Conservation (phyloP, 2,329 filamentous ascomycete species). For the Botrytis elliptica region DNA sequence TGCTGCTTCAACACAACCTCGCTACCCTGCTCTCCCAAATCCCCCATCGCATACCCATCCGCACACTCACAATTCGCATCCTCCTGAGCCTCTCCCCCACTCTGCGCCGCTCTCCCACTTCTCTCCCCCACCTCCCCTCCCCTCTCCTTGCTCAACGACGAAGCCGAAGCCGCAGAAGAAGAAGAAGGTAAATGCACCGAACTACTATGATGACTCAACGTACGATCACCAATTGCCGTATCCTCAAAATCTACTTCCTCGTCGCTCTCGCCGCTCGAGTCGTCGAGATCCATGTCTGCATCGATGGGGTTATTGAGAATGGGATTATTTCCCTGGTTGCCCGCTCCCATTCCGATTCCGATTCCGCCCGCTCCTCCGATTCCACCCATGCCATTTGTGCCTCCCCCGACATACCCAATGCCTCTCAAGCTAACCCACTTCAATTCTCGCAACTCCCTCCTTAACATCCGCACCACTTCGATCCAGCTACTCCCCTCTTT, state of each 20-base stretch:
- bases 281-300: constrained; percentile 2
- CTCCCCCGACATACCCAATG: constrained; percentile 53
- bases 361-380: neutral
- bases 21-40: constrained; percentile 4
- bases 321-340: neutral
- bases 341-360: neutral
- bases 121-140: neutral
- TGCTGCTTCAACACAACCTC: constrained; percentile 10
- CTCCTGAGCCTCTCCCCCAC: too few relatives aligned
- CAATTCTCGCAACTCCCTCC: constrained; percentile 54
- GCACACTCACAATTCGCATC: constrained; percentile 7
- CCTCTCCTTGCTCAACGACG: neutral
- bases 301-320: neutral
- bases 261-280: constrained; percentile 8
- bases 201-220: constrained; percentile 19
- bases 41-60: constrained; percentile 7
- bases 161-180: neutral
- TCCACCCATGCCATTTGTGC: neutral
- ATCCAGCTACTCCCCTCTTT: constrained; percentile 60
- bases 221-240: constrained; percentile 14
- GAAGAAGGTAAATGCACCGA: constrained; percentile 5
- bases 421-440: constrained; percentile 62
- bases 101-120: too few relatives aligned
- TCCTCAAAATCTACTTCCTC: constrained; percentile 10
- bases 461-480: constrained; percentile 56